Base-by-base conservation (phyloP, 2,329 filamentous ascomycete species). In the Xylariaceae sp. region DNA sequence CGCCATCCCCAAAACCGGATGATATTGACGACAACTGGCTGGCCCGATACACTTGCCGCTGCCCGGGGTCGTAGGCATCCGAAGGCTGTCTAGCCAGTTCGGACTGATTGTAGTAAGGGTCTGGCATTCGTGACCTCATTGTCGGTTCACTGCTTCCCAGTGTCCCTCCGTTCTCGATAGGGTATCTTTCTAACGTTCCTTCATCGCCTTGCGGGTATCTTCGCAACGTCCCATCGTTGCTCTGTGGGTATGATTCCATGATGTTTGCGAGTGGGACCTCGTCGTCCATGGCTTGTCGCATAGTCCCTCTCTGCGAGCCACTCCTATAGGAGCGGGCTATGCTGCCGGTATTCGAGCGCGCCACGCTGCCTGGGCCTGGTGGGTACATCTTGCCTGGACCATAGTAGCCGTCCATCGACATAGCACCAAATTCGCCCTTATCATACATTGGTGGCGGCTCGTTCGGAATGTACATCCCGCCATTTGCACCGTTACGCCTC, bases 1-100 rank as follows among this genome's bases (percentile, higher is more conserved):
- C 75, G 18, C 72, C 76, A 51, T 83, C 79, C 15, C 79, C 79
- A 47, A 83, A 83, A 6, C 79, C 79, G 0, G 80, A 83, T 0
- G 79, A 83, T 3, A 83, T 64, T 0, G 79, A 83, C 0, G 79
- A 82, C 24, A 80, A 52, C 36, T 73, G 71, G 44, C 74, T 79
- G 3, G 62, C 56, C 7, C 70, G 66, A 24, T 70, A 67, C 3
- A 60, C 60, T 42, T 62, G 61, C 26, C 63, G 58, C 22, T 56
- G 57, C 4, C 53, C 38, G 12, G 63, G 58, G 16, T 64, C 59
- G 44, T 66, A 66, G 3, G 61, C 62, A 12, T 63, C 56, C 0
- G 65, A 61, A 0, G 63, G 61, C 39, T 64, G 60, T 17, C 62
- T 64, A 19, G 63, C 54, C 16, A 66, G 47, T 39, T 67, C 61